Conservation (phyloP, 1,139 yeast species). For the Candida frijolesensis region DNA sequence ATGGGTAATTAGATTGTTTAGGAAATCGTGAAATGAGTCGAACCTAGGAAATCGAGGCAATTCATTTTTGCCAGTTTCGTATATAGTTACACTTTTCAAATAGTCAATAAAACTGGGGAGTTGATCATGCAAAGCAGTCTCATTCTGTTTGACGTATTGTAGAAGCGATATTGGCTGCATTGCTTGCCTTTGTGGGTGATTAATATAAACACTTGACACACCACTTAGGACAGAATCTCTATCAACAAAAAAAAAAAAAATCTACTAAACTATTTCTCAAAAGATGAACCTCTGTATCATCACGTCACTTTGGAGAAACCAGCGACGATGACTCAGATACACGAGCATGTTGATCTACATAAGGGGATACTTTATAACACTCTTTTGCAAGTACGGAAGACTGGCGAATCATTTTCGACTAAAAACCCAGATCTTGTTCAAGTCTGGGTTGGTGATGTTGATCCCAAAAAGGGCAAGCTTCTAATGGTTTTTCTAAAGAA, state of each 20-base stretch:
- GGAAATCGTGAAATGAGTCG: slow-evolving; percentile 25
- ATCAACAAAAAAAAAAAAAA: slow-evolving; percentile 6
- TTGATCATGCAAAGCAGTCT: background rate
- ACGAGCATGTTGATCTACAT: slow-evolving; percentile 43
- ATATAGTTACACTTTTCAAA: slow-evolving; percentile 7
- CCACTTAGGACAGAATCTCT: background rate
- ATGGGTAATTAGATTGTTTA: slow-evolving; percentile 25
- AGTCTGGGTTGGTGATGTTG: slow-evolving; percentile 58
- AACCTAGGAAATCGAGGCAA: slow-evolving; percentile 8
- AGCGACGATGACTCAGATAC: background rate
- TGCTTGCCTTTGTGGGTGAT: background rate
- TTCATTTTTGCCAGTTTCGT: background rate
- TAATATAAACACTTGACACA: background rate
- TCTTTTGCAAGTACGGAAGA: slow-evolving; percentile 49
- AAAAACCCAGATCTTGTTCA: slow-evolving; percentile 36
- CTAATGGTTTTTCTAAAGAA: slow-evolving; percentile 31
- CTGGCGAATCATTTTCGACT: slow-evolving; percentile 20
- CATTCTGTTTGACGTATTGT: background rate
- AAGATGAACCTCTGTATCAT: background rate
- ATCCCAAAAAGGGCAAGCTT: slow-evolving; percentile 32
- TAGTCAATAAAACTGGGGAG: slow-evolving; percentile 14
- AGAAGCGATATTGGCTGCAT: background rate
- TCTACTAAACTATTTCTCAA: background rate
- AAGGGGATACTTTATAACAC: slow-evolving; percentile 48
- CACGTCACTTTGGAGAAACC: background rate